Percentiles rank a stretch among this genome's conserved stretches.
Conservation (phyloP, 768 basidiomycete species). For the Panaeolus papilionaceus region DNA sequence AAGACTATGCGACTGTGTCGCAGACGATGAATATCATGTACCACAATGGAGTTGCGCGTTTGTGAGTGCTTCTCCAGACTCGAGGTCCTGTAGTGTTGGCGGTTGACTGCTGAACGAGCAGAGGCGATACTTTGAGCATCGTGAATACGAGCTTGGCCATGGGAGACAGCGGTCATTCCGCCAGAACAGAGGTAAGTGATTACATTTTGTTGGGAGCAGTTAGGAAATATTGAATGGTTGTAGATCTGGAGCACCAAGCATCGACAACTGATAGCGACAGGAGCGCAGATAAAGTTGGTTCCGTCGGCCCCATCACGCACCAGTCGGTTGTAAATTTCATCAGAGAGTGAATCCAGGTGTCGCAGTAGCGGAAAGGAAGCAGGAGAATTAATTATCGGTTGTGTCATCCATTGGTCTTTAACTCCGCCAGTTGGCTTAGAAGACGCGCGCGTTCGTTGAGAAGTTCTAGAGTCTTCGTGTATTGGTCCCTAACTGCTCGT, state of each 20-base stretch:
- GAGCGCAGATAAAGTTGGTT: conserved; percentile 60
- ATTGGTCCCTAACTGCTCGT: conserved; percentile 32
- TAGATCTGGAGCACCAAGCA: conserved; percentile 65
- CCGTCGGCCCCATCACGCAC: conserved; percentile 40
- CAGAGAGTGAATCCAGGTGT: not conserved
- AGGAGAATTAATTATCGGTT: not conserved
- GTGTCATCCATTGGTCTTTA: conserved; percentile 31
- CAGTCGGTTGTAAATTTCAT: not conserved
- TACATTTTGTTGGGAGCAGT: not conserved
- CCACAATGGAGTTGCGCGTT: conserved; percentile 53
- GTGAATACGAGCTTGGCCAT: conserved; percentile 57
- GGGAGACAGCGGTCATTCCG: conserved; percentile 53
- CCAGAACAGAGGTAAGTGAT: conserved; percentile 53
- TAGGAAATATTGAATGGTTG: not conserved
- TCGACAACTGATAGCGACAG: conserved; percentile 59
- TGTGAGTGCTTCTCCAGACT: conserved; percentile 36
- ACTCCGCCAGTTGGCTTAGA: conserved; percentile 56
- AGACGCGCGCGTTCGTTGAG: conserved; percentile 64
- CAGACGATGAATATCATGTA: conserved; percentile 60
- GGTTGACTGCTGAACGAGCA: conserved; percentile 24
- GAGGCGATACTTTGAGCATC: conserved; percentile 56
- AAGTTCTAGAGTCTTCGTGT: conserved; percentile 52
- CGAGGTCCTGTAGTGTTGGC: not conserved
- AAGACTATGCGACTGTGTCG: conserved; percentile 44
- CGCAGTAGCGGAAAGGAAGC: not conserved